phyloP scores from a whole-genome alignment of 2,329 filamentous ascomycete genomes.

The Drechslerella stenobrocha region DNA sequence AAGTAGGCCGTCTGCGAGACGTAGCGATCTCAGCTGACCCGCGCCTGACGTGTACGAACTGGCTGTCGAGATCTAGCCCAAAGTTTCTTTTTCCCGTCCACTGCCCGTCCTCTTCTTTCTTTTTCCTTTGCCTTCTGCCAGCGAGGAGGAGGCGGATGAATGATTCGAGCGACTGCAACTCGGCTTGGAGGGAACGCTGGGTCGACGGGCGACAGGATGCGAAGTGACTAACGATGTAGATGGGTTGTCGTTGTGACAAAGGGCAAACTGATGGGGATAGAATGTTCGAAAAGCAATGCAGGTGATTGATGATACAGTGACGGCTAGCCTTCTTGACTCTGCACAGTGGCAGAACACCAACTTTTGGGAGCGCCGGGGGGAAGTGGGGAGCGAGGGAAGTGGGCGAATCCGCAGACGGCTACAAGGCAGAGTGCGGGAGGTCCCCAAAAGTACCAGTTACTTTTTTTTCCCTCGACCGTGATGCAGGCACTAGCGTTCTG shows the following conservation, averaged over 20 bases:
- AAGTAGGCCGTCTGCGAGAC: conserved; percentile 2
- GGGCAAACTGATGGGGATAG: conserved; percentile 39
- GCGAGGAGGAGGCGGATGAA: conserved; percentile 19
- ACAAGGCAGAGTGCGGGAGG: conserved; percentile 46
- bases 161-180: neutral
- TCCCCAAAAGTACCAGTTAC: conserved; percentile 48
- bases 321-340: conserved; percentile 24
- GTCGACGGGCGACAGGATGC: conserved; percentile 44
- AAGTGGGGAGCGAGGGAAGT: conserved; percentile 40
- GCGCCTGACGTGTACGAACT: conserved; percentile 48
- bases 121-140: conserved; percentile 27
- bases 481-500: conserved; percentile 47
- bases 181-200: neutral
- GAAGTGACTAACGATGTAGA: conserved; percentile 30
- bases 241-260: conserved; percentile 39
- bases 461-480: conserved; percentile 11
- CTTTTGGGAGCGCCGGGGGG: conserved; percentile 33
- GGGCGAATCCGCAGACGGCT: conserved; percentile 43
- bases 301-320: conserved; percentile 46
- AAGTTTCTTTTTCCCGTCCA: neutral
- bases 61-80: conserved; percentile 19
- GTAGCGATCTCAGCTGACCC: conserved; percentile 47
- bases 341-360: conserved; percentile 35
- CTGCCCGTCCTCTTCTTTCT: neutral
- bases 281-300: conserved; percentile 46